These are phyloP conservation scores for Pilatotrama ljubarskyi DNA, from an alignment of 768 basidiomycete genomes.

Conservation along the genomic window DNA sequence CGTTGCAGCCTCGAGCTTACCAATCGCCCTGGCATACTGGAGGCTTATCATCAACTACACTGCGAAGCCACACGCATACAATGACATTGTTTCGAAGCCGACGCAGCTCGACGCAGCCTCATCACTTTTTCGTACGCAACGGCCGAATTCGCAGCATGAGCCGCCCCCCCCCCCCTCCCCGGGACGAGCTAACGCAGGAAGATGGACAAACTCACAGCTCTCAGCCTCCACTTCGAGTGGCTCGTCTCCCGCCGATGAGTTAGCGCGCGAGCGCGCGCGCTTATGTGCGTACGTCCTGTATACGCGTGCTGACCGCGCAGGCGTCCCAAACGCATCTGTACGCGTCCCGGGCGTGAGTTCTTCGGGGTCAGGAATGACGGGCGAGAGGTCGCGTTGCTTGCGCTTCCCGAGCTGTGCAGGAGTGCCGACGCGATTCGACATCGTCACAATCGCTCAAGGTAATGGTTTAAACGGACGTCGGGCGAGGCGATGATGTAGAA, in stretches of 20 bases:
- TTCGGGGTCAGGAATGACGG: constrained; percentile 8
- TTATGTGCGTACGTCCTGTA: constrained; percentile 13
- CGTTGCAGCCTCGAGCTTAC: too few species aligned
- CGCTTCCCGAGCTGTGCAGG: constrained; percentile 5
- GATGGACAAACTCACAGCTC: background rate
- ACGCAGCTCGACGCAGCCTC: background rate
- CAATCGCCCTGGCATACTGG: too few species aligned
- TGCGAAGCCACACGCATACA: too few species aligned
- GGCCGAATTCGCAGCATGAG: too few species aligned
- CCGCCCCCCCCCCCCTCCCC: too few species aligned
- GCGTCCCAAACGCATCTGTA: constrained; percentile 3
- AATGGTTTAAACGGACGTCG: too few species aligned
- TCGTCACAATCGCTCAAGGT: background rate
- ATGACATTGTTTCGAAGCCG: too few species aligned
- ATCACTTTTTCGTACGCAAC: background rate
- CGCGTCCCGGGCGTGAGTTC: background rate
- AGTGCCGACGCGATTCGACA: background rate
- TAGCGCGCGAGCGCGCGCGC: constrained; percentile 7
- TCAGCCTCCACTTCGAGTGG: background rate
- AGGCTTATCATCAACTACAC: too few species aligned
- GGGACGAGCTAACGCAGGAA: background rate
- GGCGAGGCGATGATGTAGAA: too few species aligned
- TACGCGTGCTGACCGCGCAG: constrained; percentile 1
- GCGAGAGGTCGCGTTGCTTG: constrained; percentile 11
- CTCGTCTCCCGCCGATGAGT: background rate